phyloP scores from a whole-genome alignment of 768 basidiomycete genomes.

The Mycena rosella region DNA sequence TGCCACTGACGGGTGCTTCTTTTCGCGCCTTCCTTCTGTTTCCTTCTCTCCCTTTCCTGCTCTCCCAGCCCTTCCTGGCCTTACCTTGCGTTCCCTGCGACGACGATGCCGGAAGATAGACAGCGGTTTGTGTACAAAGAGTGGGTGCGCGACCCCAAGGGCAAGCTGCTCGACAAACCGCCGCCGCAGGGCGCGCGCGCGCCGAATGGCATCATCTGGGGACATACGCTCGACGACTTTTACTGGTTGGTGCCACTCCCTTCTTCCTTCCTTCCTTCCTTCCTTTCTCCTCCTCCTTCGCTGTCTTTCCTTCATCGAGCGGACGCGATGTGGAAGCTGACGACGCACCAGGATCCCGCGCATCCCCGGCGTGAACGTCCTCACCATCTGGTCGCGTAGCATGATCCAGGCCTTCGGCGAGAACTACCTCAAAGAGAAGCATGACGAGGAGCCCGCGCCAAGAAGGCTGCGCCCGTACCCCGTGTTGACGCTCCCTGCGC shows the following conservation, averaged over 20 bases:
- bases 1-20: slow-evolving; percentile 12
- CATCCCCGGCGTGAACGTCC: slow-evolving; percentile 40
- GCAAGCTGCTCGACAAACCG: slow-evolving; percentile 34
- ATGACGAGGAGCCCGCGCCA: slow-evolving; percentile 32
- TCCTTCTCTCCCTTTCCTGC: neutral
- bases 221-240: slow-evolving; percentile 41
- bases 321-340: no score
- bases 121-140: slow-evolving; percentile 29
- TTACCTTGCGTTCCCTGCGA: no score
- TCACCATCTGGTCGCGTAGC: slow-evolving; percentile 49
- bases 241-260: slow-evolving; percentile 38
- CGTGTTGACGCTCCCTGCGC: slow-evolving; percentile 30
- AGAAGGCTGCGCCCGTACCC: slow-evolving; percentile 35
- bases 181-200: slow-evolving; percentile 40
- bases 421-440: slow-evolving; percentile 31
- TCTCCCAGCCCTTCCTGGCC: no score
- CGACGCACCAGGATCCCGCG: slow-evolving; percentile 37
- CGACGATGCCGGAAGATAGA: slow-evolving; percentile 21
- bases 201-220: slow-evolving; percentile 46
- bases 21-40: neutral
- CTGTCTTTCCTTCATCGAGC: no score
- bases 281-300: no score
- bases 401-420: slow-evolving; percentile 50
- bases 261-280: neutral
- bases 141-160: slow-evolving; percentile 39